phyloP scores from a whole-genome alignment of 2,329 filamentous ascomycete species.

The Lasiodiplodia sp. region DNA sequence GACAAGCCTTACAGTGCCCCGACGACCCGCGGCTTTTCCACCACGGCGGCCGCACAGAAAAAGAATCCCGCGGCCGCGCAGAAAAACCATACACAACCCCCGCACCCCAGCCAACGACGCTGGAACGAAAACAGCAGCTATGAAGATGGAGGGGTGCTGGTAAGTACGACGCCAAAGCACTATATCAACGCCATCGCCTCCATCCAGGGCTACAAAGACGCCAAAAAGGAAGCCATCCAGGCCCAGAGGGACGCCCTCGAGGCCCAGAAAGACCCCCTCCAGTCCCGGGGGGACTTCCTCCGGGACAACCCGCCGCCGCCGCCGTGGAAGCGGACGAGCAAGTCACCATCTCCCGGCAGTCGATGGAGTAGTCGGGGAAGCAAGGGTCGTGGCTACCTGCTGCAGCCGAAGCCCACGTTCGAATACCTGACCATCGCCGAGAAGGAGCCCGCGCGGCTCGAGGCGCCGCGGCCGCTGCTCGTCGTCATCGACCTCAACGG shows the following conservation, averaged over 20 bases:
- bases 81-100: too few relatives aligned
- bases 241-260: too few relatives aligned
- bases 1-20: constrained; percentile 25
- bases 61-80: too few relatives aligned
- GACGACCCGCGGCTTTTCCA: constrained; percentile 3
- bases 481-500: constrained; percentile 94
- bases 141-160: background rate
- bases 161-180: background rate
- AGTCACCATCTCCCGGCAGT: background rate
- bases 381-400: too few relatives aligned
- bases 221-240: too few relatives aligned
- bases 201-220: background rate
- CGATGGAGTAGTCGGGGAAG: too few relatives aligned
- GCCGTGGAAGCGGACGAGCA: background rate
- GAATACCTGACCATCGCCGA: constrained; percentile 67
- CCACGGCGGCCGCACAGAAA: background rate
- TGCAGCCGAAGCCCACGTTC: constrained; percentile 64
- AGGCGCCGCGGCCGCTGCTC: constrained; percentile 69
- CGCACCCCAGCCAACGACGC: background rate
- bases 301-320: too few relatives aligned
- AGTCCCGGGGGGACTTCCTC: too few relatives aligned
- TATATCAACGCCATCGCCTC: constrained; percentile 8
- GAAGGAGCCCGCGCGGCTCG: constrained; percentile 40
- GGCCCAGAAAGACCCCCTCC: background rate
- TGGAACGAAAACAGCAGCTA: background rate